Evolutionary conservation across 257 asterid species (phyloP), one percentile per base, ranked within the genome.

Genomic region (Solanum sejunctum): DNA sequence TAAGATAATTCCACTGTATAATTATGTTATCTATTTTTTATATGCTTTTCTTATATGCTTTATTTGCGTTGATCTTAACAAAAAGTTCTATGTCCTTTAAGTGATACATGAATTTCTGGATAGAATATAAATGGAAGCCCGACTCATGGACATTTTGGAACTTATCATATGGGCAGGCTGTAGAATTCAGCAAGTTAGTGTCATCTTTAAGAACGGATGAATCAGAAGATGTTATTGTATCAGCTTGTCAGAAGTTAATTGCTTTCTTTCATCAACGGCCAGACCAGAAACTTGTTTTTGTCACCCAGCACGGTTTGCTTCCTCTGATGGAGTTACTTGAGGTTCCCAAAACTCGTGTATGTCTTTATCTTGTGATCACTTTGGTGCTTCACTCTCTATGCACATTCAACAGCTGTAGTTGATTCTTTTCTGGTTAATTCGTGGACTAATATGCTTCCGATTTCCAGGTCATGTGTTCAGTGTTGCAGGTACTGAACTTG

Each of bases 271-370:
- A 86, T 82, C 97, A 90, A 85, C 92, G 98, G 87, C 98, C 99
- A 23, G 98, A 95, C 80, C 98, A 95, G 94, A 97, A 95, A 88
- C 89, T 90, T 88, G 97, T 92, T 85, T 97, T 95, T 89, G 93
- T 95, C 72, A 94, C 95, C 80, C 98, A 97, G 89, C 99, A 95
- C 82, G 98, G 99, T 86, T 93, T 97, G 75, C 98, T 95, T 86
- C 98, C 99, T 86, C 89, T 97, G 47, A 92, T 92, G 98, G 99
- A 95, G 81, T 93, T 97, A 84, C 96, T 97, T 71, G 98, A 97
- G 91, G 93, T 92, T 91, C 99, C 98, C 60, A 91, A 91, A 89
- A 85, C 93, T 88, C 95, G 93, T 60, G 99, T 97, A 91, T 72
- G 98, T 83, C 63, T 71, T 88, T 84, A 86, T 71, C 83, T 70